Conservation (phyloP, 78 protist species). For the Anaeramoeba ignava region DNA sequence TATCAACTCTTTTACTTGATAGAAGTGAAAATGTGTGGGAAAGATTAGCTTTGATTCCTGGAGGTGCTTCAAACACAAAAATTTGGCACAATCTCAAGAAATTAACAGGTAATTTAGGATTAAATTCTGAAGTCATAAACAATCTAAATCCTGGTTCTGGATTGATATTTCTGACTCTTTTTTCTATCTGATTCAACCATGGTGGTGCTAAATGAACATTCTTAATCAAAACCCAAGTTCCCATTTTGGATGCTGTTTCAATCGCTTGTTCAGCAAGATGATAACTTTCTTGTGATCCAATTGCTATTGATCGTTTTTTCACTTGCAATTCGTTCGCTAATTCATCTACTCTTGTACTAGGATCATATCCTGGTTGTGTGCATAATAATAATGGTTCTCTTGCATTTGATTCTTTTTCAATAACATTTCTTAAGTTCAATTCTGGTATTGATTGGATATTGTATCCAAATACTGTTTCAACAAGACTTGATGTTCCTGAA, state of each 20-base stretch:
- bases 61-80: conserved; percentile 82
- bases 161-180: conserved; percentile 54
- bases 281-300: conserved; percentile 89
- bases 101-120: conserved; percentile 64
- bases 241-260: conserved; percentile 37
- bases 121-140: conserved; percentile 78
- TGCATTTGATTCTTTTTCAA: conserved; percentile 23
- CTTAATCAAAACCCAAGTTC: conserved; percentile 84
- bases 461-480: neutral
- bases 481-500: conserved; percentile 12
- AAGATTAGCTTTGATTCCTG: conserved; percentile 71
- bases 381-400: conserved; percentile 59
- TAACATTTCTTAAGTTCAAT: conserved; percentile 36
- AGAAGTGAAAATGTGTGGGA: conserved; percentile 30
- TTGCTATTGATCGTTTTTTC: conserved; percentile 53
- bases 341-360: conserved; percentile 40
- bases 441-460: neutral
- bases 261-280: conserved; percentile 70
- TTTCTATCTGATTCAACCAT: conserved; percentile 78
- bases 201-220: conserved; percentile 89
- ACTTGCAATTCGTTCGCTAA: conserved; percentile 20
- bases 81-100: conserved; percentile 63
- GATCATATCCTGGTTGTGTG: conserved; percentile 81
- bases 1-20: neutral
- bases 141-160: conserved; percentile 49